Conservation (phyloP, 1,139 yeast genomes). For the Nakaseomyces uthaithaninus region DNA sequence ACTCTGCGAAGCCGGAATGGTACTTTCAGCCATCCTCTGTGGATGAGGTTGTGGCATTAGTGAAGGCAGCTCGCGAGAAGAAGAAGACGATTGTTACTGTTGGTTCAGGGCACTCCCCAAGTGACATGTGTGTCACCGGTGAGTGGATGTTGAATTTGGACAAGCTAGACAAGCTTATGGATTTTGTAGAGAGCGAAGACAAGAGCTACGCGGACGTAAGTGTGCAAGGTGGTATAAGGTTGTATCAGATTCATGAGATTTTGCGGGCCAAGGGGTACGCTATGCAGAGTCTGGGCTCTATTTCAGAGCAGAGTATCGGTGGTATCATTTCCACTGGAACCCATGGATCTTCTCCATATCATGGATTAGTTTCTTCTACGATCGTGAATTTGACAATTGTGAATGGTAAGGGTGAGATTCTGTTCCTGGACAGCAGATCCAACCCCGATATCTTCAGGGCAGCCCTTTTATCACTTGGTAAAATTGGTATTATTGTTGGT, state of each 20-base stretch:
- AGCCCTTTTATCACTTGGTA: constrained; percentile 80
- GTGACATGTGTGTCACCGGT: constrained; percentile 76
- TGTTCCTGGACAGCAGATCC: constrained; percentile 60
- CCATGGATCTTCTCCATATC: constrained; percentile 90
- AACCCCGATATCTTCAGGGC: constrained; percentile 72
- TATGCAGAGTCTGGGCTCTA: constrained; percentile 86
- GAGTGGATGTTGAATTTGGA: constrained; percentile 91
- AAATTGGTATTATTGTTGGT: constrained; percentile 79
- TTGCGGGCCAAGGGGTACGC: constrained; percentile 62
- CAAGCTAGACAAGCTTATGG: constrained; percentile 51
- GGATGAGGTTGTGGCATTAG: constrained; percentile 57
- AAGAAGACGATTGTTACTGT: constrained; percentile 71
- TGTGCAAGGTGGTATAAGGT: constrained; percentile 84
- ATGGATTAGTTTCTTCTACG: constrained; percentile 84
- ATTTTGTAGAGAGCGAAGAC: constrained; percentile 35
- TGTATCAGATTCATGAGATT: constrained; percentile 66
- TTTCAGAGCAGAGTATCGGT: constrained; percentile 87
- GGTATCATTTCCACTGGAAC: constrained; percentile 95
- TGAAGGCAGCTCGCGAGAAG: constrained; percentile 52
- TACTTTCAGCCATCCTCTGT: constrained; percentile 66
- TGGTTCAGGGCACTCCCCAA: constrained; percentile 95
- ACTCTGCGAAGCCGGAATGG: constrained; percentile 63
- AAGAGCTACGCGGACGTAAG: constrained; percentile 79
- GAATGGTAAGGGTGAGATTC: constrained; percentile 62
- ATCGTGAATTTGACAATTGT: constrained; percentile 68